Percentiles rank a stretch among this genome's conserved stretches.
These are phyloP conservation scores for Eutypella sp. DNA, from an alignment of 2,329 filamentous ascomycete genomes.

Conservation along the genomic window DNA sequence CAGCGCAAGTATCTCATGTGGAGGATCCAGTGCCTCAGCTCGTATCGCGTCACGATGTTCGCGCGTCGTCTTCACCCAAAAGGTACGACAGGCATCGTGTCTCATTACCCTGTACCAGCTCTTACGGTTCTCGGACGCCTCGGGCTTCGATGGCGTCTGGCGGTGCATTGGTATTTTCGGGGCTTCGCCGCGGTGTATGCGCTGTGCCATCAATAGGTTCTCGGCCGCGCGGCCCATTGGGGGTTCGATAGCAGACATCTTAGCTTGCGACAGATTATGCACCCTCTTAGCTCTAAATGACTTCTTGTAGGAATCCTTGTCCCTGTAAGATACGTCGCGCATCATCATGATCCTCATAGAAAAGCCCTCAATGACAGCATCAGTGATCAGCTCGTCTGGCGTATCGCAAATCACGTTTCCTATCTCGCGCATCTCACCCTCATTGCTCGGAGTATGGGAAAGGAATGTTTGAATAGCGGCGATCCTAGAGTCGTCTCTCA, in stretches of 20 bases:
- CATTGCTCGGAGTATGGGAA: background rate
- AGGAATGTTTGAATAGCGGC: background rate
- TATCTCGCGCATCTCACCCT: background rate
- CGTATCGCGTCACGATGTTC: constrained; percentile 5
- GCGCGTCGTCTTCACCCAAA: constrained; percentile 8
- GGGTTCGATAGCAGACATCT: constrained; percentile 4
- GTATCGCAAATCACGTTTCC: constrained; percentile 3
- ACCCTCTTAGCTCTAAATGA: constrained; percentile 1
- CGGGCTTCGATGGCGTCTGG: background rate
- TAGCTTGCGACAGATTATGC: background rate
- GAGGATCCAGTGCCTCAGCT: background rate
- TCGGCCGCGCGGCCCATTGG: constrained; percentile 4
- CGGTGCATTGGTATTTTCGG: constrained; percentile 5
- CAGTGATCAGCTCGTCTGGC: constrained; percentile 1
- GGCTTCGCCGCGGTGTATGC: constrained; percentile 3
- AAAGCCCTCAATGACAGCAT: background rate
- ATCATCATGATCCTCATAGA: constrained; percentile 1
- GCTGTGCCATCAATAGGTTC: constrained; percentile 6
- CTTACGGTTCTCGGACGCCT: constrained; percentile 3
- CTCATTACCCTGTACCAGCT: constrained; percentile 5
- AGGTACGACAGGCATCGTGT: background rate
- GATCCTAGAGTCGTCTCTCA: constrained; percentile 1
- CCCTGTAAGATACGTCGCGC: constrained; percentile 1
- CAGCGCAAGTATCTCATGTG: constrained; percentile 1
- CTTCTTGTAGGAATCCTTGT: constrained; percentile 3